These are phyloP conservation scores for Phytopythium montanum DNA, from an alignment of 352 stramenopile species.

Conservation along the genomic window DNA sequence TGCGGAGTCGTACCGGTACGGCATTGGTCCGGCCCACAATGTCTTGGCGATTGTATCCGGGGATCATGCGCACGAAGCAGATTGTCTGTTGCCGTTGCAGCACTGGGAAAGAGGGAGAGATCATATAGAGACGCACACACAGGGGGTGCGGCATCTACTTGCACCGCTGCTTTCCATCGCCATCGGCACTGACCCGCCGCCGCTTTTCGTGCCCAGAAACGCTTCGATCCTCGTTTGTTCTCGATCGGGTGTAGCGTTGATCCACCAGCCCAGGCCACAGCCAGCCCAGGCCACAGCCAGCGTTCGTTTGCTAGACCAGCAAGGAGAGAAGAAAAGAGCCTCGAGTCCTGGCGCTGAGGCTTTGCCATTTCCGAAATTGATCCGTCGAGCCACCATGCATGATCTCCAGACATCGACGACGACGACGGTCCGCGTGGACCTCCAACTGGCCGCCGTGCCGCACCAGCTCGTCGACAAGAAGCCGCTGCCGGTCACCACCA, in stretches of 20 bases:
- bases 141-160: conserved; percentile 3
- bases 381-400: conserved; percentile 2
- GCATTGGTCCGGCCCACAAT: not conserved
- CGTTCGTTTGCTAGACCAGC: not conserved
- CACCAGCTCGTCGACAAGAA: not conserved
- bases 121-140: conserved; percentile 10
- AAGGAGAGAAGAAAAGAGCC: conserved; percentile 5
- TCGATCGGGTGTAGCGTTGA: conserved; percentile 1
- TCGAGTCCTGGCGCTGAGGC: not conserved
- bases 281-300: not conserved
- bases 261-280: too few species aligned
- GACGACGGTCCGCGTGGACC: not conserved
- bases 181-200: not conserved
- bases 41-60: not conserved
- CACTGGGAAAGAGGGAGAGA: conserved; percentile 1
- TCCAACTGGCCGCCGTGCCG: not conserved
- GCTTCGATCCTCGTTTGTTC: conserved; percentile 3
- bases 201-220: conserved; percentile 3
- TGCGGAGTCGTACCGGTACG: not conserved
- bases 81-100: not conserved
- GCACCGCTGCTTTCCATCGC: not conserved
- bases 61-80: not conserved
- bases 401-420: conserved; percentile 3
- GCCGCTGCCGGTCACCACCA: too few species aligned
- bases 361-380: conserved; percentile 4